A percentile compares a stretch with the other conserved stretches of the same genome.
phyloP scores from a whole-genome alignment of 2,329 filamentous ascomycete species.

The Elsinoe ampelina region DNA sequence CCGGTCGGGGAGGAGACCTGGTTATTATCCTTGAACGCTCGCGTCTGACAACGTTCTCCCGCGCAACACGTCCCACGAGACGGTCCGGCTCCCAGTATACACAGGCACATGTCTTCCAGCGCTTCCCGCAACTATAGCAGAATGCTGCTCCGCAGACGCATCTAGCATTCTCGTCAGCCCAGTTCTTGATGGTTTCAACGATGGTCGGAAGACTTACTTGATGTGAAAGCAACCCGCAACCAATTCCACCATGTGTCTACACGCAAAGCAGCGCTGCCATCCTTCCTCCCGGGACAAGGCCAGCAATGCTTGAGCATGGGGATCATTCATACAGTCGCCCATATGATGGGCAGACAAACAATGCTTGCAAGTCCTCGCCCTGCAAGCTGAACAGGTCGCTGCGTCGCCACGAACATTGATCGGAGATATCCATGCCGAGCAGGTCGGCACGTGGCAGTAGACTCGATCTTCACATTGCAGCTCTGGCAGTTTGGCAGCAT shows the following conservation, averaged over 20 bases:
- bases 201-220: constrained; percentile 34
- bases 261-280: constrained; percentile 46
- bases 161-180: background rate
- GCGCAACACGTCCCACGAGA: too few relatives aligned
- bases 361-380: constrained; percentile 36
- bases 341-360: constrained; percentile 43
- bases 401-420: constrained; percentile 25
- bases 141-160: background rate
- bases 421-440: constrained; percentile 40
- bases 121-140: background rate
- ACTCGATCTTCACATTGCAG: constrained; percentile 39
- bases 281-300: constrained; percentile 33
- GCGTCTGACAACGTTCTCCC: too few relatives aligned
- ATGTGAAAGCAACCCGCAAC: constrained; percentile 48
- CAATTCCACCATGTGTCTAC: constrained; percentile 42
- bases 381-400: constrained; percentile 38
- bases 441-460: constrained; percentile 41
- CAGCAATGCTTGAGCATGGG: constrained; percentile 32
- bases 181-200: background rate
- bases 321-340: constrained; percentile 42
- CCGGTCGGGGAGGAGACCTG: too few relatives aligned
- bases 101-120: background rate
- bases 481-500: constrained; percentile 41
- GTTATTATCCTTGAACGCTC: too few relatives aligned
- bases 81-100: background rate